Conservation (phyloP, 352 stramenopile genomes). For the Pythium oligandrum region DNA sequence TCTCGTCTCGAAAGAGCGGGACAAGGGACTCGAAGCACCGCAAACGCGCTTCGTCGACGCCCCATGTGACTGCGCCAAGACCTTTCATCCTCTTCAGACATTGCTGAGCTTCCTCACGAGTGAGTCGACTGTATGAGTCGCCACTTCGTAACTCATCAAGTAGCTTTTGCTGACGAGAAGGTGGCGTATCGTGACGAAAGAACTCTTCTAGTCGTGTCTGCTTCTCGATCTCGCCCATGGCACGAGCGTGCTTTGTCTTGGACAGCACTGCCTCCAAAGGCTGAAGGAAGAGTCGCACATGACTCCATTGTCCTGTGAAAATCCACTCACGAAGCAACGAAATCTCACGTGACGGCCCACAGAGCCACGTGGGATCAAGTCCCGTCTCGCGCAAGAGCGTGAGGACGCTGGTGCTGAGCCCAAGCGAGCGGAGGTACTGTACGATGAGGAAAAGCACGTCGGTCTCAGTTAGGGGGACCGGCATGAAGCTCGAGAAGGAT, state of each 20-base stretch:
- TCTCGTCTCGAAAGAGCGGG: constrained; percentile 33
- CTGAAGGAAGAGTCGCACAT: constrained; percentile 30
- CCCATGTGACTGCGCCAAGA: constrained; percentile 10
- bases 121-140: constrained; percentile 3
- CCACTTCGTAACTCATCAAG: constrained; percentile 9
- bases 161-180: constrained; percentile 1
- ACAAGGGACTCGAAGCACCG: constrained; percentile 41
- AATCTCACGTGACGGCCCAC: constrained; percentile 37
- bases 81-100: constrained; percentile 11
- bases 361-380: constrained; percentile 55
- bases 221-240: constrained; percentile 25
- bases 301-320: constrained; percentile 36
- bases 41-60: constrained; percentile 31
- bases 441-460: constrained; percentile 54
- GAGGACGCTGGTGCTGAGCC: constrained; percentile 33
- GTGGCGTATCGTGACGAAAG: constrained; percentile 1
- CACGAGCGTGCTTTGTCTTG: constrained; percentile 13
- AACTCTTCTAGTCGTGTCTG: constrained; percentile 34
- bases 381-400: constrained; percentile 48
- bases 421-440: constrained; percentile 35
- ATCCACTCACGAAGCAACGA: constrained; percentile 48
- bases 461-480: constrained; percentile 4
- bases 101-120: constrained; percentile 6
- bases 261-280: constrained; percentile 23
- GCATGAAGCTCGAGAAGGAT: not conserved